Base-by-base conservation (phyloP, 2,329 filamentous ascomycete genomes). In the Albophoma yamanashiensis region DNA sequence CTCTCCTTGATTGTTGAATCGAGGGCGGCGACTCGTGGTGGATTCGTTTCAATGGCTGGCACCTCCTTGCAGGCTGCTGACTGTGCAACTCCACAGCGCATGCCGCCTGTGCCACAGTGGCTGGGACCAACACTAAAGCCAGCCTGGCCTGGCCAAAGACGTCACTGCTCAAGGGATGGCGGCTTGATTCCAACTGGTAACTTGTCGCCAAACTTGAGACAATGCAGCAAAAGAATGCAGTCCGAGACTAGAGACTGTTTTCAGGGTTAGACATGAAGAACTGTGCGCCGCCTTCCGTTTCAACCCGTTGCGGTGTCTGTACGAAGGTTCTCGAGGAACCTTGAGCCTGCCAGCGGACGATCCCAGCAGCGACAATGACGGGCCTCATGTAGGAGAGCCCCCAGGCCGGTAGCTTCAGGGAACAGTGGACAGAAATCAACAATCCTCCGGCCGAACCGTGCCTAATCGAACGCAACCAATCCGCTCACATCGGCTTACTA, bases 321-420 rank as follows among this genome's bases (percentile, higher is more conserved):
- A 40, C 17, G 39, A 40, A 20, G 39, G 6, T 40, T 4, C 1
- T 20, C 15, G 39, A 17, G 2, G 39, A 20, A 17, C 14, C 15
- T 40, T 8, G 2, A 40, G 39, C 39, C 17, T 1, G 2, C 38
- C 12, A 15, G 38, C 71, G 71, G 67, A 84, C 66, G 60, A 75
- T 72, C 64, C 83, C 73, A 0, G 85, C 85, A 52, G 80, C 79
- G 7, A 76, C 67, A 64, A 91, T 80, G 3, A 92, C 87, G 0
- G 89, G 34, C 89, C 68, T 38, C 8, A 38, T 38, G 36, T 9
- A 9, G 36, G 36, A 6, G 6, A 11, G 2, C 36, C 2, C 36
- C 36, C 4, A 38, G 36, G 36, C 36, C 36, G 12, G 12, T 11
- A 9, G 3, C 4, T 36, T 11, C 34, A 11, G 34, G 34, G 4